Evolutionary conservation across 2,329 filamentous ascomycete species (phyloP), one percentile per base, ranked within the genome.

Genomic region (Aspergillus tamarii): DNA sequence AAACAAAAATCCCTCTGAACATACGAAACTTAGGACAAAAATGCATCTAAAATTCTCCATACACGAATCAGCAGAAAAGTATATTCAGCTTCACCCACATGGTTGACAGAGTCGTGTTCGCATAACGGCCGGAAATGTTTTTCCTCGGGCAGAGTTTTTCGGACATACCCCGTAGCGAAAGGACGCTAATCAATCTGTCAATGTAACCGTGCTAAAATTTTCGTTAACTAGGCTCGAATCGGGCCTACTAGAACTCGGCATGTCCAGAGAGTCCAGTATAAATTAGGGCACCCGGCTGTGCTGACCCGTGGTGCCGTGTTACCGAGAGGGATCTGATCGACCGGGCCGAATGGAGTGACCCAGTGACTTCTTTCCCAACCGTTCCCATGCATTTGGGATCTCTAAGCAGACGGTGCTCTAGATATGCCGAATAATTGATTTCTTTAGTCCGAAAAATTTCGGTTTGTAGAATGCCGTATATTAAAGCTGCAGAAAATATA

Each of bases 271-370:
- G 41, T 59, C n/a, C 45, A 19, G 46, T 26, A 45, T 55, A 43
- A 23, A 21, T 26, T 48, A 39, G 28, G 32, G 32, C n/a, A 16
- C 26, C 58, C 45, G 46, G 50, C 54, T 52, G 53, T 61, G 59
- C 46, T 50, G 48, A 36, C 57, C 46, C 43, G 39, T 41, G 39
- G 23, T 64, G 62, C 64, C 62, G 59, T 58, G 57, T 45, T 62
- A 41, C 64, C 62, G 61, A 59, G 41, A 58, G 34, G 39, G 50
- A 45, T 53, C 39, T 64, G 65, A 66, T 66, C 65, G 53, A 46
- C 65, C 65, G 65, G 63, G 48, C 65, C 65, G 65, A 41, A 64
- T 52, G 43, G 36, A 43, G 56, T 57, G 62, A 65, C 55, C 62
- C 59, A 64, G 57, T 30, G 28, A 54, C 26, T 39, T 52, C 16